Percentiles rank a stretch among this genome's conserved stretches.
phyloP scores from a whole-genome alignment of 306 rosid genomes.

The Rosa persica region DNA sequence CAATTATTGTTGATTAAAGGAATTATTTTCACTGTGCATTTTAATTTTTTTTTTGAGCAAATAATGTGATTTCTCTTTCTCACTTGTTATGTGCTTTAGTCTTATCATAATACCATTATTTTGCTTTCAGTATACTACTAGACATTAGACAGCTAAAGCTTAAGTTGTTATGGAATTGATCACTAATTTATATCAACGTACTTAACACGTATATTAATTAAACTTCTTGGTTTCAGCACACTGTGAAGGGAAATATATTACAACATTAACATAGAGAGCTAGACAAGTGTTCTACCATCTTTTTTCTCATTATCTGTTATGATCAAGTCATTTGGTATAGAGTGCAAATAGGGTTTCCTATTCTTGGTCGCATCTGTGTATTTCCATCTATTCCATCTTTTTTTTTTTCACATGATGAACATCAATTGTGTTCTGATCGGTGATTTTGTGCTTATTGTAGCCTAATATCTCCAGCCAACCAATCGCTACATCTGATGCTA shows the following conservation, averaged over 20 bases:
- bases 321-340: not conserved
- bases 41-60: not conserved
- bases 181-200: not conserved
- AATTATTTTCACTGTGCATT: not conserved
- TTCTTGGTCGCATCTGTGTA: not conserved
- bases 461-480: constrained; percentile 94
- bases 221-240: not conserved
- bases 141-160: not conserved
- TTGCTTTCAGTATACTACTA: not conserved
- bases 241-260: not conserved
- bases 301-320: too few relatives aligned
- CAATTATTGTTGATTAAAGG: not conserved
- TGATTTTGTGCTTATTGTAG: constrained; percentile 38
- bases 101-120: not conserved
- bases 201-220: not conserved
- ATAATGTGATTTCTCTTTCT: not conserved
- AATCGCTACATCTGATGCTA: constrained; percentile 94
- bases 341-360: not conserved
- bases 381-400: not conserved
- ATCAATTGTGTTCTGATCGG: not conserved
- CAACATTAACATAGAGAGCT: not conserved
- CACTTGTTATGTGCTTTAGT: not conserved
- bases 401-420: constrained; percentile 1
- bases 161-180: not conserved
- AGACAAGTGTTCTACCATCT: too few relatives aligned